Evolutionary conservation across 805 yeast genomes (phyloP).

Genomic region (Candida railenensis): DNA sequence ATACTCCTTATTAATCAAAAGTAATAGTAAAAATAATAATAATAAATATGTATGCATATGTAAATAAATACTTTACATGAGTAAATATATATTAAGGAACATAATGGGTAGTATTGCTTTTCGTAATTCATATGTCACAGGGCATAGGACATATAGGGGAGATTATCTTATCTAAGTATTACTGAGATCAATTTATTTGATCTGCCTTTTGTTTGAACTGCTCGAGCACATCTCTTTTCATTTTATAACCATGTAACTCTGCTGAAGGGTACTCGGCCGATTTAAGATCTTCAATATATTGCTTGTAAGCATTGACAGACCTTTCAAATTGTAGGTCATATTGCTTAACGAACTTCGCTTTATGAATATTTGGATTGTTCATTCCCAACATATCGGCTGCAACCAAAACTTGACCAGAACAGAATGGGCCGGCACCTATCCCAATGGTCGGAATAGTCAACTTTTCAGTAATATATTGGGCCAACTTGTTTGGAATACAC

Average conservation of each 20-base stretch:
- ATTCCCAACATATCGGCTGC: conserved; percentile 81
- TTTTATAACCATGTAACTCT: conserved; percentile 62
- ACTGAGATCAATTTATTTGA: conserved; percentile 1
- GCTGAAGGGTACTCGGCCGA: conserved; percentile 56
- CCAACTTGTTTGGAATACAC: conserved; percentile 79
- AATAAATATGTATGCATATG: neutral
- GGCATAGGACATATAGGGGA: no score
- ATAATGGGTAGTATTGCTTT: no score
- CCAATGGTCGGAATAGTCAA: conserved; percentile 84
- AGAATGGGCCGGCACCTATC: conserved; percentile 86
- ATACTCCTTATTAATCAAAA: no score
- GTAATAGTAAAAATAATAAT: no score
- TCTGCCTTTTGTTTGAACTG: conserved; percentile 17
- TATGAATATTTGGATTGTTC: conserved; percentile 50
- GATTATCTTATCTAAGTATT: no score
- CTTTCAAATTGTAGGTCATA: conserved; percentile 52
- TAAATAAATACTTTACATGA: neutral
- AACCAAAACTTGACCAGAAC: conserved; percentile 89
- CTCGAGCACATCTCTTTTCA: conserved; percentile 59
- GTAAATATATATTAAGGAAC: no score
- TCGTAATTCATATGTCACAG: no score
- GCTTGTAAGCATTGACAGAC: conserved; percentile 50
- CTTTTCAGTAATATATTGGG: conserved; percentile 57
- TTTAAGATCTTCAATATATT: conserved; percentile 63
- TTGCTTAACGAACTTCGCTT: conserved; percentile 72